Conservation (phyloP, 2,329 filamentous ascomycete species). For the Fusarium sp. region DNA sequence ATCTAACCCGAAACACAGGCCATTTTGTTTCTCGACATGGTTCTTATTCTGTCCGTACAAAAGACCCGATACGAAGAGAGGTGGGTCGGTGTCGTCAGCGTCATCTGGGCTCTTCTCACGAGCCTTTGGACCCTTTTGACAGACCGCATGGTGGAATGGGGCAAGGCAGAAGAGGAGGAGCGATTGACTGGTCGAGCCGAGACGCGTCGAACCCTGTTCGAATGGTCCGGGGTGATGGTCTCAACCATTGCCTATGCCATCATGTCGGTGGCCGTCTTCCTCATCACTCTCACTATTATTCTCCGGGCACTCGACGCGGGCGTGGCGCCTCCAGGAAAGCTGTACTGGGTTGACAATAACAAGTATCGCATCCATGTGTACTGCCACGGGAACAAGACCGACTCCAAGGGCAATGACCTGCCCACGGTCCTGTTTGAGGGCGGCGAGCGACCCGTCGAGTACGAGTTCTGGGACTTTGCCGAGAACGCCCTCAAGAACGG, state of each 20-base stretch:
- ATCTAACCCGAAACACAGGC: constrained; percentile 38
- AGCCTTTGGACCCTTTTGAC: constrained; percentile 82
- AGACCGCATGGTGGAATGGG: constrained; percentile 88
- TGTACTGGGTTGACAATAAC: constrained; percentile 83
- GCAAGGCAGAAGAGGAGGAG: constrained; percentile 92
- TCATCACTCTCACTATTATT: constrained; percentile 84
- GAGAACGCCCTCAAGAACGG: constrained; percentile 81
- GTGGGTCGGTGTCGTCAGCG: constrained; percentile 89
- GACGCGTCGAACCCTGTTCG: constrained; percentile 80
- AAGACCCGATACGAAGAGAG: constrained; percentile 85
- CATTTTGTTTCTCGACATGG: constrained; percentile 70
- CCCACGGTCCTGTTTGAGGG: constrained; percentile 90
- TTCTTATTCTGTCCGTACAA: constrained; percentile 81
- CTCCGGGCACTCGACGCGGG: constrained; percentile 84
- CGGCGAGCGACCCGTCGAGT: constrained; percentile 82
- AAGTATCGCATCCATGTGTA: constrained; percentile 90
- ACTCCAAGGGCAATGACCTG: constrained; percentile 62
- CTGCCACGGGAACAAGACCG: constrained; percentile 78
- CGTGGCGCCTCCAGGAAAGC: constrained; percentile 77
- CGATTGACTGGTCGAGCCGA: constrained; percentile 90
- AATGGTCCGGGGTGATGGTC: constrained; percentile 85
- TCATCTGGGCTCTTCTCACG: constrained; percentile 84
- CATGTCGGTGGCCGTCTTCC: constrained; percentile 75
- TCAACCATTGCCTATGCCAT: constrained; percentile 78
- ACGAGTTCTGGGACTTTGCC: constrained; percentile 83